Conservation (phyloP, 495 filamentous ascomycete species). For the Poronia punctata region DNA sequence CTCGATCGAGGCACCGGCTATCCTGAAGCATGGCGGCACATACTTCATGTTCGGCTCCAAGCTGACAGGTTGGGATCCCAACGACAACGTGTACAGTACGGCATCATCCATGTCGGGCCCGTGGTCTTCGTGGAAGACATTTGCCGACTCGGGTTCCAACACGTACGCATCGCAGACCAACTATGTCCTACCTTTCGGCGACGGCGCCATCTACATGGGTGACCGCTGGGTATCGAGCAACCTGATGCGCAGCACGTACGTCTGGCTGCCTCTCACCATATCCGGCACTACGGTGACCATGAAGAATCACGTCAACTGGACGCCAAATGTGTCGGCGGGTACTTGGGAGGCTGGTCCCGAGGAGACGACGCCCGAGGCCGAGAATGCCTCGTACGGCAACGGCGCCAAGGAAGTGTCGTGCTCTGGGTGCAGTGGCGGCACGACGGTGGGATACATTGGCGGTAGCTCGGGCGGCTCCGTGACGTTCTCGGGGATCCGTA, state of each 20-base stretch:
- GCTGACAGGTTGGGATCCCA: slow-evolving; percentile 45
- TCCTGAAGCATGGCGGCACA: slow-evolving; percentile 28
- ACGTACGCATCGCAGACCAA: slow-evolving; percentile 50
- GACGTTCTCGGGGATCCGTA: slow-evolving; percentile 37
- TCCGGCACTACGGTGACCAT: slow-evolving; percentile 46
- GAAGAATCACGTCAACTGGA: slow-evolving; percentile 49
- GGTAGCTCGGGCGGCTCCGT: slow-evolving; percentile 41
- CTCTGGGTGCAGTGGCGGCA: slow-evolving; percentile 37
- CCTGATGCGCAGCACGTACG: slow-evolving; percentile 53
- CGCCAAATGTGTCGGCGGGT: slow-evolving; percentile 22
- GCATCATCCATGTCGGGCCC: slow-evolving; percentile 35
- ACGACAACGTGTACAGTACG: slow-evolving; percentile 51
- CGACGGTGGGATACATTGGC: slow-evolving; percentile 48
- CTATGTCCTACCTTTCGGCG: slow-evolving; percentile 40
- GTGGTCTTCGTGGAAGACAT: slow-evolving; percentile 55
- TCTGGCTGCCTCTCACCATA: slow-evolving; percentile 59
- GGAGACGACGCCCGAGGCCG: slow-evolving; percentile 47
- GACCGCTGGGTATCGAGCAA: slow-evolving; percentile 57
- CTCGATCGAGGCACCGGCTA: slow-evolving; percentile 37
- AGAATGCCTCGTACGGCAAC: slow-evolving; percentile 29
- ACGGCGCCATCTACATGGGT: slow-evolving; percentile 54
- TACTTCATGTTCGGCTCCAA: slow-evolving; percentile 38
- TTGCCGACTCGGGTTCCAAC: slow-evolving; percentile 44
- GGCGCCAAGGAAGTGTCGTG: slow-evolving; percentile 34
- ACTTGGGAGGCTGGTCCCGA: slow-evolving; percentile 34